Percentiles rank a stretch among this genome's conserved stretches.
These are phyloP conservation scores for Alectoria sarmentosa DNA, from an alignment of 495 filamentous ascomycete species.

Conservation along the genomic window DNA sequence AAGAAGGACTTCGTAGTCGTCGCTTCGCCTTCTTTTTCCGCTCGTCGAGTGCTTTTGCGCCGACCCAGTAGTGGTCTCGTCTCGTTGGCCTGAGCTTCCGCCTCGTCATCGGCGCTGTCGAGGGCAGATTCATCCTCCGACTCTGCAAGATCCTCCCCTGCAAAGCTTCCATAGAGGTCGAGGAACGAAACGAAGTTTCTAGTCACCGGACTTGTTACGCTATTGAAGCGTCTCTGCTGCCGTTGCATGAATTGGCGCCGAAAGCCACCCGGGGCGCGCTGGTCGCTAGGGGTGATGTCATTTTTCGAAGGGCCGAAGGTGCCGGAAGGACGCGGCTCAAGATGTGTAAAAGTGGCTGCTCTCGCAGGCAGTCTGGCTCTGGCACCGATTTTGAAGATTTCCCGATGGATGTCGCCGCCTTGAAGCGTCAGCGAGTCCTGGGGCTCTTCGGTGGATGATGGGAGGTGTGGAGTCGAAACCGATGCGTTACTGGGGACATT, in stretches of 20 bases:
- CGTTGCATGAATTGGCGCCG: constrained; percentile 52
- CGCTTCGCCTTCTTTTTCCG: constrained; percentile 45
- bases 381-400: constrained; percentile 57
- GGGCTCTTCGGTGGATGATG: constrained; percentile 22
- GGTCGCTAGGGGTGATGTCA: constrained; percentile 40
- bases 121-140: constrained; percentile 50
- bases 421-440: constrained; percentile 57
- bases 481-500: constrained; percentile 2
- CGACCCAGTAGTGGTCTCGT: constrained; percentile 48
- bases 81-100: constrained; percentile 33
- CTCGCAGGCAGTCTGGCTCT: constrained; percentile 43
- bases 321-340: constrained; percentile 25
- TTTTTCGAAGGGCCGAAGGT: constrained; percentile 21
- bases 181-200: constrained; percentile 63
- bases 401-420: constrained; percentile 61
- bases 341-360: constrained; percentile 51
- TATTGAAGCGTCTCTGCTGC: constrained; percentile 37
- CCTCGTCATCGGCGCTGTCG: constrained; percentile 39
- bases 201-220: constrained; percentile 45
- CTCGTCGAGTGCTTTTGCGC: constrained; percentile 37
- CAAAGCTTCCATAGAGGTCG: constrained; percentile 63
- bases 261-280: constrained; percentile 54
- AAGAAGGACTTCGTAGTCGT: constrained; percentile 59
- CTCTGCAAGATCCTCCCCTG: constrained; percentile 62
- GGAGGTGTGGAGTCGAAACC: neutral